These are phyloP conservation scores for Rhizoclosmatium globosum DNA, from an alignment of 192 early-diverging fungal species.

Conservation along the genomic window DNA sequence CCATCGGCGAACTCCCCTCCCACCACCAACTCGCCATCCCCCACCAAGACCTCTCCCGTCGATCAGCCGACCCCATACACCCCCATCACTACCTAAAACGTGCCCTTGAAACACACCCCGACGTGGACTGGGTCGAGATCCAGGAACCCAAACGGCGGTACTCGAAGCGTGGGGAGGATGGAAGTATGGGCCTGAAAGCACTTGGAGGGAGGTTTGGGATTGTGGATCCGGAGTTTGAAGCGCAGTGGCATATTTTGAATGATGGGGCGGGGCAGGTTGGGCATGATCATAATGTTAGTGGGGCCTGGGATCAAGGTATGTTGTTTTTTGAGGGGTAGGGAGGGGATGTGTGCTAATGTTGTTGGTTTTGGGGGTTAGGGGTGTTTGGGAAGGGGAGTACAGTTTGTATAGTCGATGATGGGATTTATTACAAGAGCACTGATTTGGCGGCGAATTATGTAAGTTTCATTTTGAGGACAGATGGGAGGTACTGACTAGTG, in stretches of 20 bases:
- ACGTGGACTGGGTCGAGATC: conserved; percentile 43
- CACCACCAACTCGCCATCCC: conserved; percentile 63
- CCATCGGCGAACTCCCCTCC: conserved; percentile 70
- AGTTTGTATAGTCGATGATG: conserved; percentile 95
- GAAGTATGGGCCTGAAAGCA: conserved; percentile 3
- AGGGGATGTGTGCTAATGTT: neutral
- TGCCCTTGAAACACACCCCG: neutral
- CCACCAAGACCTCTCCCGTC: neutral
- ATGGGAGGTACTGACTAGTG: neutral
- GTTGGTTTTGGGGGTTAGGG: conserved; percentile 34
- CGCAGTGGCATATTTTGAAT: conserved; percentile 59
- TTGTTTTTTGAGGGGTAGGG: neutral
- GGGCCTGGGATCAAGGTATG: conserved; percentile 85
- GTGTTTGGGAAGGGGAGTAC: conserved; percentile 87
- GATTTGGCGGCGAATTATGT: conserved; percentile 91
- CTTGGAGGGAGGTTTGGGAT: conserved; percentile 51
- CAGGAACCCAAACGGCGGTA: conserved; percentile 39
- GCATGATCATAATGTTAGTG: conserved; percentile 92
- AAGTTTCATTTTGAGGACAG: conserved; percentile 40
- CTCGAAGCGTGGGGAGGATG: neutral
- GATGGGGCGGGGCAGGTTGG: conserved; percentile 50
- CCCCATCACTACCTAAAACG: neutral
- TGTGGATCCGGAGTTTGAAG: conserved; percentile 17
- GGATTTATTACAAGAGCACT: conserved; percentile 83
- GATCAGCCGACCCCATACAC: too few species aligned